Evolutionary conservation across 352 stramenopile species (phyloP).

Genomic region (Pythium inflatum): DNA sequence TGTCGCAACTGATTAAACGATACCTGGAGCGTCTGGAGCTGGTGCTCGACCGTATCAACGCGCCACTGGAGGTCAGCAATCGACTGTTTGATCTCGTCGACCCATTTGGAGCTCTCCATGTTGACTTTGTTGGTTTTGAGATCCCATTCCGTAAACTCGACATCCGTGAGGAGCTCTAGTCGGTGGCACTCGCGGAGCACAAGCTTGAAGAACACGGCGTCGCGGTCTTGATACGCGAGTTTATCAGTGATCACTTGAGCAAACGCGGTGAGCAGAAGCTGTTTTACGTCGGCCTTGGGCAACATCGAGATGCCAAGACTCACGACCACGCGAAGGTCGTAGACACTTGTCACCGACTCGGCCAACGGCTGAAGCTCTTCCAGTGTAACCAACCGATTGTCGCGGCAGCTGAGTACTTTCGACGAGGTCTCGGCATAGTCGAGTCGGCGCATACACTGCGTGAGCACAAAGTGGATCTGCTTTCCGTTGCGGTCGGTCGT

Average conservation of each 20-base stretch:
- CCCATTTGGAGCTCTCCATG: slow-evolving; percentile 23
- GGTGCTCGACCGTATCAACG: not conserved
- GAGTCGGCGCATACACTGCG: not conserved
- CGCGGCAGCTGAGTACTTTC: not conserved
- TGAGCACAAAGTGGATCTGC: not conserved
- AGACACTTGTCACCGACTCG: slow-evolving; percentile 14
- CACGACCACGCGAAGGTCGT: slow-evolving; percentile 12
- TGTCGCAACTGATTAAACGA: not conserved
- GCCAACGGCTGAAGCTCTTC: slow-evolving; percentile 5
- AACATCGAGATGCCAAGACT: not conserved
- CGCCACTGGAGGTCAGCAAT: not conserved
- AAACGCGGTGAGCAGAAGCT: slow-evolving; percentile 2
- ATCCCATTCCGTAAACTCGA: slow-evolving; percentile 14
- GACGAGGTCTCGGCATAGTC: too few relatives aligned
- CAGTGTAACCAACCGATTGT: not conserved
- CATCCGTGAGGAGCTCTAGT: not conserved
- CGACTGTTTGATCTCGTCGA: slow-evolving; percentile 12
- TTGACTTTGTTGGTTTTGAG: slow-evolving; percentile 14
- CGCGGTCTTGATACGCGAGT: slow-evolving; percentile 19
- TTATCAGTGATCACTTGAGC: slow-evolving; percentile 18
- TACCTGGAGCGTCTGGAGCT: not conserved
- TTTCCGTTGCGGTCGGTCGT: too few relatives aligned
- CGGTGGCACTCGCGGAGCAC: slow-evolving; percentile 14
- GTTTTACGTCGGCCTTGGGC: slow-evolving; percentile 1
- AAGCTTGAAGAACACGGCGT: slow-evolving; percentile 17